Evolutionary conservation across 306 rosid species (phyloP).

Genomic region (Vigna nakashimae): DNA sequence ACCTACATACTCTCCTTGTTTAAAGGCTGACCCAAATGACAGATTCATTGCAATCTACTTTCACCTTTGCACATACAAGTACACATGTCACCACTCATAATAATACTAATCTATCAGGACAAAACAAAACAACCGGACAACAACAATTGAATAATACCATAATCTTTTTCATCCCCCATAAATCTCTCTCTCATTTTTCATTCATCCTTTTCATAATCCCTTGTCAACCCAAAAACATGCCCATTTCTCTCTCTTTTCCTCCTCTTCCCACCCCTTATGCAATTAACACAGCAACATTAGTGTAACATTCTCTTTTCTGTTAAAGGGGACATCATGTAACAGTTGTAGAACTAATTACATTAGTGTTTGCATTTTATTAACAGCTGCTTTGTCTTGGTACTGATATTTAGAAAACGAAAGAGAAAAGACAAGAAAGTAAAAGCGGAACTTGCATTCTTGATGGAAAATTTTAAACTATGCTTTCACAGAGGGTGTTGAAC

Average conservation of each 20-base stretch:
- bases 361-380: constrained; percentile 7
- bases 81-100: constrained; percentile 45
- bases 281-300: not conserved
- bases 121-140: constrained; percentile 51
- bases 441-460: constrained; percentile 32
- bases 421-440: not conserved
- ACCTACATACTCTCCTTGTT: constrained; percentile 39
- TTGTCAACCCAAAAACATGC: constrained; percentile 17
- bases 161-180: constrained; percentile 42
- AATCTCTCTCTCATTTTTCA: constrained; percentile 25
- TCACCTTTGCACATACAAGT: constrained; percentile 37
- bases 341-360: not conserved
- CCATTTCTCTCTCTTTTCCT: constrained; percentile 29
- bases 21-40: constrained; percentile 37
- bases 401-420: not conserved
- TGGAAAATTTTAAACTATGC: constrained; percentile 26
- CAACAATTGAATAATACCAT: constrained; percentile 57
- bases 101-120: constrained; percentile 24
- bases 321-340: not conserved
- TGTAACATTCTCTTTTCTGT: constrained; percentile 26
- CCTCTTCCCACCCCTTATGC: constrained; percentile 25
- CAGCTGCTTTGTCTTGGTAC: not conserved
- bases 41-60: constrained; percentile 32
- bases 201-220: constrained; percentile 1
- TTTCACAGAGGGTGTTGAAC: constrained; percentile 30